These are phyloP conservation scores for Apium graveolens DNA, from an alignment of 129 eudicot species.

Conservation along the genomic window DNA sequence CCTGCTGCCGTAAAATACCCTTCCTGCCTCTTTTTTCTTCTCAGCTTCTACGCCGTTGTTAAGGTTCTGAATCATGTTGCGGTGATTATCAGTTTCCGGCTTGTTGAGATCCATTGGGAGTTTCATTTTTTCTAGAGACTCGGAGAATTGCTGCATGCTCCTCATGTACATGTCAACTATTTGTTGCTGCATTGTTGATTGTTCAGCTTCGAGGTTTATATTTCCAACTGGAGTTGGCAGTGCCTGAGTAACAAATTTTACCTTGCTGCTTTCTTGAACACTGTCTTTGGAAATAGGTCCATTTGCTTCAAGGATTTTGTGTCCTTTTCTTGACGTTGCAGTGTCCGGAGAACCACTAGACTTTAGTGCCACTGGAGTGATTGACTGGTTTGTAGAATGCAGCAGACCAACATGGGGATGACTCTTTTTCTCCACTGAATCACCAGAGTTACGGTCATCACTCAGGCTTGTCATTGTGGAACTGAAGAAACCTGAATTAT, in stretches of 20 bases:
- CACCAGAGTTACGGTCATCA: conserved; percentile 59
- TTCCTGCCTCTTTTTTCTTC: conserved; percentile 46
- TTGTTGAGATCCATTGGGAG: conserved; percentile 72
- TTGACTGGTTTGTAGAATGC: conserved; percentile 14
- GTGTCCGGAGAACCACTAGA: conserved; percentile 14
- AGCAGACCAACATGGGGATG: conserved; percentile 14
- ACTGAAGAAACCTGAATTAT: conserved; percentile 59
- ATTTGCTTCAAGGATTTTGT: conserved; percentile 12
- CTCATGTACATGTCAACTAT: conserved; percentile 89
- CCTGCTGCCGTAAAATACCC: conserved; percentile 86
- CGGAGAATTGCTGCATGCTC: conserved; percentile 88
- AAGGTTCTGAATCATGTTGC: conserved; percentile 28
- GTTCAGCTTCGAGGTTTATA: conserved; percentile 37
- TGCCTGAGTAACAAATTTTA: conserved; percentile 3
- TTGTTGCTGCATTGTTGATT: conserved; percentile 70
- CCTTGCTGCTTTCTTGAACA: conserved; percentile 19
- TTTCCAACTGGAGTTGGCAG: conserved; percentile 15
- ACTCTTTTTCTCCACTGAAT: conserved; percentile 44
- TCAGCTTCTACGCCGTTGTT: conserved; percentile 27
- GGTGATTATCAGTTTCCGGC: conserved; percentile 18
- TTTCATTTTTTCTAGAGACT: conserved; percentile 78
- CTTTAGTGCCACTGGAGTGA: conserved; percentile 6
- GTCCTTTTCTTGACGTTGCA: conserved; percentile 26
- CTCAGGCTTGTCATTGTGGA: conserved; percentile 71
- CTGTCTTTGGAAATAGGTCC: conserved; percentile 11